Evolutionary conservation across 768 basidiomycete species (phyloP).

Genomic region (Daedaleopsis nitida): DNA sequence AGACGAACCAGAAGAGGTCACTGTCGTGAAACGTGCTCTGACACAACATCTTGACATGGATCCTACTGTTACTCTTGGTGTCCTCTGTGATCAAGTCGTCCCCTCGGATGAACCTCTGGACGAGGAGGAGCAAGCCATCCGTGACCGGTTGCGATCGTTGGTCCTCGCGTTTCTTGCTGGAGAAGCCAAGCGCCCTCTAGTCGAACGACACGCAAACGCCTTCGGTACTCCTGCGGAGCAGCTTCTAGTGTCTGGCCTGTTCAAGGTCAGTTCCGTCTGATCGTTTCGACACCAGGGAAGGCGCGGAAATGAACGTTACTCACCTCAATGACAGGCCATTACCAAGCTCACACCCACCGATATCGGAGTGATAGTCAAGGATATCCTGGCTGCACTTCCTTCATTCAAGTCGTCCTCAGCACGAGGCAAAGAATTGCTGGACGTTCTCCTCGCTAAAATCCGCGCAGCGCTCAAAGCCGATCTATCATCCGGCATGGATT

Average conservation of each 20-base stretch:
- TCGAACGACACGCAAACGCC: constrained; percentile 45
- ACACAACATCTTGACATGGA: constrained; percentile 67
- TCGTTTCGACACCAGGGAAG: not conserved
- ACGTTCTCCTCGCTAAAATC: constrained; percentile 41
- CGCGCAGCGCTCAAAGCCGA: constrained; percentile 36
- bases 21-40: constrained; percentile 60
- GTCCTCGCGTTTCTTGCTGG: constrained; percentile 61
- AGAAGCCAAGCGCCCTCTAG: constrained; percentile 50
- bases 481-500: constrained; percentile 29
- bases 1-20: constrained; percentile 68
- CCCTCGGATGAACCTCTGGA: constrained; percentile 52
- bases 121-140: constrained; percentile 58
- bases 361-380: constrained; percentile 49
- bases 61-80: constrained; percentile 58
- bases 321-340: constrained; percentile 45
- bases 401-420: constrained; percentile 41
- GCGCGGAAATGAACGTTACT: not conserved
- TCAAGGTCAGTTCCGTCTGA: constrained; percentile 43
- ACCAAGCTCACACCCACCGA: constrained; percentile 44
- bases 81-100: constrained; percentile 68
- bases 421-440: constrained; percentile 43
- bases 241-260: constrained; percentile 47
- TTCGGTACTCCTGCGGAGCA: constrained; percentile 48
- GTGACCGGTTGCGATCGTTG: constrained; percentile 57
- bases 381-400: constrained; percentile 53